These are phyloP conservation scores for Meredithiella fracta DNA, from an alignment of 2,329 filamentous ascomycete genomes.

Conservation along the genomic window DNA sequence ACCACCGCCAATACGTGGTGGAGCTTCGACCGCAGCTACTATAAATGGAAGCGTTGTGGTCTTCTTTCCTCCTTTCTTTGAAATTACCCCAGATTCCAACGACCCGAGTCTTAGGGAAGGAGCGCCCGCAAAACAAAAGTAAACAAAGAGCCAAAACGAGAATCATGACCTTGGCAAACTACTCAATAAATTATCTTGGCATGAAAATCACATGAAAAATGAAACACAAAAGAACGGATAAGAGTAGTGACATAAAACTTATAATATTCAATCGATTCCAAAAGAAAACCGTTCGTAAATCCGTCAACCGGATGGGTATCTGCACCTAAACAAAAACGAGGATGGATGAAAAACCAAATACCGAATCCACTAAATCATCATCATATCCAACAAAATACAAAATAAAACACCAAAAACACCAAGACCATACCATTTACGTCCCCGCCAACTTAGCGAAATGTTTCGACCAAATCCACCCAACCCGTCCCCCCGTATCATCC, in stretches of 20 bases:
- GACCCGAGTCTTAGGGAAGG: too few species aligned
- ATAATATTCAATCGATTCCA: too few species aligned
- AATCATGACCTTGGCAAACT: too few species aligned
- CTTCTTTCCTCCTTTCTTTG: too few species aligned
- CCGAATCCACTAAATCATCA: not conserved
- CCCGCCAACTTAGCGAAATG: constrained; percentile 66
- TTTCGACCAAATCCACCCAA: constrained; percentile 99
- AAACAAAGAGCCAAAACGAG: not conserved
- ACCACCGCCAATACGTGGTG: too few species aligned
- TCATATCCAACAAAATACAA: constrained; percentile 4
- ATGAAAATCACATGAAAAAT: too few species aligned
- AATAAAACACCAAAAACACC: constrained; percentile 4
- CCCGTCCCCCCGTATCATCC: constrained; percentile 60
- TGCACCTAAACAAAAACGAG: not conserved
- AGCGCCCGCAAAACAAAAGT: too few species aligned
- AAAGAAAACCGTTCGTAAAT: not conserved
- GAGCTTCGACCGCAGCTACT: too few species aligned
- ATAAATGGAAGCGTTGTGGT: too few species aligned
- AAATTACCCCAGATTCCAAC: too few species aligned
- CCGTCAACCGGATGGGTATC: not conserved
- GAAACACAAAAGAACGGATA: too few species aligned
- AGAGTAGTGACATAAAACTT: not conserved
- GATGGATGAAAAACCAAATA: not conserved
- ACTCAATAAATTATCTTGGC: too few species aligned
- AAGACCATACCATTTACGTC: constrained; percentile 20